Percentiles rank a stretch among this genome's conserved stretches.
phyloP scores from a whole-genome alignment of 768 basidiomycete species.

The Chalciporus piperatus region DNA sequence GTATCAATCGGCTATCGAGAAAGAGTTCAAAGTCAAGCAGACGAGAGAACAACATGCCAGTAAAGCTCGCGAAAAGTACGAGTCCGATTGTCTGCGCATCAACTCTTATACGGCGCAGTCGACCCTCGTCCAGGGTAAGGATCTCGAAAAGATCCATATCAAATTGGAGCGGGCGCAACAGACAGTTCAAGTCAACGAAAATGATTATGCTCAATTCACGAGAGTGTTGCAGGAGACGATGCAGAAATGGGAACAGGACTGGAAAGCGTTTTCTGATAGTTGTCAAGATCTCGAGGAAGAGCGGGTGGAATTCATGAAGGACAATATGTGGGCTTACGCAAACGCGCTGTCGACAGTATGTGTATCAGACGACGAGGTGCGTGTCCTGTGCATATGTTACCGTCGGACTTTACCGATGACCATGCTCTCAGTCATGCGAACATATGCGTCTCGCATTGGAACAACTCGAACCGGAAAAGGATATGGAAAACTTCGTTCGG shows the following conservation, averaged over 20 bases:
- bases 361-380: constrained; percentile 91
- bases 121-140: constrained; percentile 87
- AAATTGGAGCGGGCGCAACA: constrained; percentile 88
- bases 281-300: constrained; percentile 97
- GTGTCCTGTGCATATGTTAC: constrained; percentile 22
- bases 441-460: constrained; percentile 82
- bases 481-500: constrained; percentile 86
- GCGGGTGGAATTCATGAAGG: constrained; percentile 91
- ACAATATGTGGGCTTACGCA: constrained; percentile 93
- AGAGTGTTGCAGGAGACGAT: constrained; percentile 75
- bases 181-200: constrained; percentile 87
- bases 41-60: constrained; percentile 81
- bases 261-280: constrained; percentile 92
- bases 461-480: constrained; percentile 81
- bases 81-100: constrained; percentile 87
- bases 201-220: constrained; percentile 88
- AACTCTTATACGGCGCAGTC: constrained; percentile 93
- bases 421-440: constrained; percentile 75
- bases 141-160: constrained; percentile 83
- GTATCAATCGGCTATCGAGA: constrained; percentile 78
- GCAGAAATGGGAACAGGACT: constrained; percentile 86
- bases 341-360: constrained; percentile 96
- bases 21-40: constrained; percentile 86
- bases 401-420: neutral
- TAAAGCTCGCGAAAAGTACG: constrained; percentile 92